Conservation (phyloP, 305 asterid genomes). For the Solanum chacoense region DNA sequence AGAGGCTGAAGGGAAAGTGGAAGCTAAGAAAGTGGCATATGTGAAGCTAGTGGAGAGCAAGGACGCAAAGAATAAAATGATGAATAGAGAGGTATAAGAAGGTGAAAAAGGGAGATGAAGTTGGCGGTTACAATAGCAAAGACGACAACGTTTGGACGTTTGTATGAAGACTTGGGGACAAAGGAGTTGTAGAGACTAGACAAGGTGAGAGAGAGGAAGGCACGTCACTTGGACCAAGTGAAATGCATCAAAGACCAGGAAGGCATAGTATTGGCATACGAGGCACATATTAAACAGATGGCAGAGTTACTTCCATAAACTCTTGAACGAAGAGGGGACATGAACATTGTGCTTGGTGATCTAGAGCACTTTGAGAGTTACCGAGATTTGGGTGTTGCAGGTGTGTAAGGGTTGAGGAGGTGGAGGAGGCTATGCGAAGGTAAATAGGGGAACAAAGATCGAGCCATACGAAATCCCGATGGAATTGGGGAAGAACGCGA, state of each 20-base stretch:
- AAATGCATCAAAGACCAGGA: background rate
- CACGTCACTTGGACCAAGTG: background rate
- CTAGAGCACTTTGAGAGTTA: background rate
- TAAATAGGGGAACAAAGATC: background rate
- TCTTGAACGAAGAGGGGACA: background rate
- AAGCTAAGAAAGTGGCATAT: background rate
- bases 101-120: background rate
- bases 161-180: background rate
- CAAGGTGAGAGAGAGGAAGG: background rate
- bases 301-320: background rate
- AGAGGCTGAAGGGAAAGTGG: background rate
- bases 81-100: background rate
- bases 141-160: background rate
- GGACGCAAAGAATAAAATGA: background rate
- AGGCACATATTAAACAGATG: background rate
- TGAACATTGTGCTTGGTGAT: background rate
- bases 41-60: background rate
- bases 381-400: background rate
- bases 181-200: background rate
- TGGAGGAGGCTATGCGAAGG: background rate
- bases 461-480: background rate
- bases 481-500: background rate
- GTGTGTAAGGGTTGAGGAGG: background rate
- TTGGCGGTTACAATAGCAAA: background rate
- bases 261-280: background rate